Base-by-base conservation (phyloP, 164 flowering plant genomes). In the Cinnamomum chago region DNA sequence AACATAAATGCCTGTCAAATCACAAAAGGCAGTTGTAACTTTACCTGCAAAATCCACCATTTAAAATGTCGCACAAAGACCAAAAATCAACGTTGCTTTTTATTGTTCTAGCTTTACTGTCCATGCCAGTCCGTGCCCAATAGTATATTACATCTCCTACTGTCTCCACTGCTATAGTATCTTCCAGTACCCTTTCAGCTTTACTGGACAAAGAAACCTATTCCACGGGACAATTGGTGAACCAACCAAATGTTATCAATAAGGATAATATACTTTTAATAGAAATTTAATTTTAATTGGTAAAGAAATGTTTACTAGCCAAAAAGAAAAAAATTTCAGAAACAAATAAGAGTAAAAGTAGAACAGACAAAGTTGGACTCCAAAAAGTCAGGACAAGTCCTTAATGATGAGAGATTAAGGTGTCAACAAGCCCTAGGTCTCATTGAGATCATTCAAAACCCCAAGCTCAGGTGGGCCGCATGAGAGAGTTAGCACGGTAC, bases 21-120 rank as follows among this genome's bases (percentile, higher is more conserved):
- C 33, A 27, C 17, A 30, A 15, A 9, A 27, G 47, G 35, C 35
- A 67, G 69, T n/a, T 10, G 47, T 23, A 62, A 74, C 67, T 65
- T 74, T 71, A 91, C 99, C 99, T 87, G 90, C 99, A 95, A 67
- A 79, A 74, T 76, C 98, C 97, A 74, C 89, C 92, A 87, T 95
- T 95, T 70, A 92, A 74, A 77, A 92, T 82, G 82, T 95, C 98
- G 80, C 99, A 95, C 74, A 89, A 75, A 66, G 99, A 90, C 99
- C 99, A 95, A 81, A 95, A 95, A 2, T 92, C 86, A 74, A 80
- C 88, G 52, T 55, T 78, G 74, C 83, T 77, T 68, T 78, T 82
- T 74, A 70, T 82, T 76, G 80, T 88, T 9, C 71, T 47, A 72
- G 78, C 74, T 18, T 84, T 85, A 60, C 73, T 79, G 70, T 87